Conservation (phyloP, 305 asterid species). For the Caryopteris hybrid region DNA sequence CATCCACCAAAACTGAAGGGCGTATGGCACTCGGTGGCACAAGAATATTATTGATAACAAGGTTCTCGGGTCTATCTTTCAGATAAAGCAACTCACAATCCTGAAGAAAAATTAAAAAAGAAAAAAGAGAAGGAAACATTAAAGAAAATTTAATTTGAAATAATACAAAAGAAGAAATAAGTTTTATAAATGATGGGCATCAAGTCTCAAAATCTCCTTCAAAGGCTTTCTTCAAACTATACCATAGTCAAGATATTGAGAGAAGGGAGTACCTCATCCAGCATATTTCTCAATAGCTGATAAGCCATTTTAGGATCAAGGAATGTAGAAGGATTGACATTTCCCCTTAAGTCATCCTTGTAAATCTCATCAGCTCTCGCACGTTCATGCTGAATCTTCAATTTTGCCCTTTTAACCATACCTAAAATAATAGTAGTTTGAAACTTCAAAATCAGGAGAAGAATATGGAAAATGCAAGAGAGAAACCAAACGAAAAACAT, state of each 20-base stretch:
- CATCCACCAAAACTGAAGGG: slow-evolving; percentile 91
- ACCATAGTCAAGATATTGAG: slow-evolving; percentile 4
- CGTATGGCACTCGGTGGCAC: slow-evolving; percentile 92
- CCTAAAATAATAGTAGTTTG: slow-evolving; percentile 42
- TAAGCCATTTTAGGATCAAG: slow-evolving; percentile 61
- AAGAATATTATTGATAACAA: slow-evolving; percentile 63
- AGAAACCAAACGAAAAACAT: not conserved
- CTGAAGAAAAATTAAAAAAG: slow-evolving; percentile 34
- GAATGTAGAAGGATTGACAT: slow-evolving; percentile 45
- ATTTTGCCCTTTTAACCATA: slow-evolving; percentile 61
- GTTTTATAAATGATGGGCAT: not conserved
- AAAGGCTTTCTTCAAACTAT: not conserved
- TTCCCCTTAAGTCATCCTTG: slow-evolving; percentile 27
- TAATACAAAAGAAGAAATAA: not conserved
- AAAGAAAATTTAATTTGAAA: slow-evolving; percentile 7
- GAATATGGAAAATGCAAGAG: not conserved
- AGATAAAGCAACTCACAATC: slow-evolving; percentile 91
- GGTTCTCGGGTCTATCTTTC: slow-evolving; percentile 82
- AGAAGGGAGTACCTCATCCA: slow-evolving; percentile 54
- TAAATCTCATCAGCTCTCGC: slow-evolving; percentile 29
- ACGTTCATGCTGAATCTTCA: slow-evolving; percentile 63
- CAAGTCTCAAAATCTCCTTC: slow-evolving; percentile 3
- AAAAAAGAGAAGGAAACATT: slow-evolving; percentile 9
- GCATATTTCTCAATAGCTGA: slow-evolving; percentile 64
- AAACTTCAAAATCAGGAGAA: not conserved